Conservation (phyloP, 192 early-diverging fungal genomes). For the Piromyces finnis region DNA sequence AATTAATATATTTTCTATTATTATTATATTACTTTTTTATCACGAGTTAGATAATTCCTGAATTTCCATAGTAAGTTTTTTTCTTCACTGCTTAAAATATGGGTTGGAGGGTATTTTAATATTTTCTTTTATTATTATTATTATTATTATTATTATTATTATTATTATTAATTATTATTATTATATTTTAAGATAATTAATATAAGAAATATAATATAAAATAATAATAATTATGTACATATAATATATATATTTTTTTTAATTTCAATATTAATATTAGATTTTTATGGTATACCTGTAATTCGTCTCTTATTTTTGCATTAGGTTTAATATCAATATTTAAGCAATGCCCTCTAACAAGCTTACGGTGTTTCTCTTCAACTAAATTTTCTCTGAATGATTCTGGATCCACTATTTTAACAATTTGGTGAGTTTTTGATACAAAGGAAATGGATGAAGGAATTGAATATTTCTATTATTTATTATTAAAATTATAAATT, state of each 20-base stretch:
- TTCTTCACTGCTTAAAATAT: conserved; percentile 61
- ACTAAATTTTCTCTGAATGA: conserved; percentile 79
- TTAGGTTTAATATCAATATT: conserved; percentile 96
- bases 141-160: no score
- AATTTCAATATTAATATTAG: background rate
- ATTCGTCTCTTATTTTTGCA: conserved; percentile 81
- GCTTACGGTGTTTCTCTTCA: conserved; percentile 79
- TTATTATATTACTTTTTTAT: conserved; percentile 50
- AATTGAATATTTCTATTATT: conserved; percentile 31
- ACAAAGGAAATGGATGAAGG: conserved; percentile 9
- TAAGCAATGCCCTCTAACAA: conserved; percentile 74
- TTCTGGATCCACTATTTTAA: conserved; percentile 67
- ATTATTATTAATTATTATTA: no score
- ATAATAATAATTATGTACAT: background rate
- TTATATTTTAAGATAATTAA: background rate
- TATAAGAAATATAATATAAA: background rate
- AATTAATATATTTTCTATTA: background rate
- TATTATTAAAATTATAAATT: background rate
- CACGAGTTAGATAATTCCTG: conserved; percentile 79
- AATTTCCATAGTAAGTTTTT: conserved; percentile 98
- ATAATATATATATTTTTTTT: no score
- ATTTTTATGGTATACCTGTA: conserved; percentile 55
- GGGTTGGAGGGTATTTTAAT: conserved; percentile 78
- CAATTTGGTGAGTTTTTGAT: conserved; percentile 9
- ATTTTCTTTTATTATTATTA: conserved; percentile 67